phyloP scores from a whole-genome alignment of 208 protist genomes.

The Leptomonas seymouri region DNA sequence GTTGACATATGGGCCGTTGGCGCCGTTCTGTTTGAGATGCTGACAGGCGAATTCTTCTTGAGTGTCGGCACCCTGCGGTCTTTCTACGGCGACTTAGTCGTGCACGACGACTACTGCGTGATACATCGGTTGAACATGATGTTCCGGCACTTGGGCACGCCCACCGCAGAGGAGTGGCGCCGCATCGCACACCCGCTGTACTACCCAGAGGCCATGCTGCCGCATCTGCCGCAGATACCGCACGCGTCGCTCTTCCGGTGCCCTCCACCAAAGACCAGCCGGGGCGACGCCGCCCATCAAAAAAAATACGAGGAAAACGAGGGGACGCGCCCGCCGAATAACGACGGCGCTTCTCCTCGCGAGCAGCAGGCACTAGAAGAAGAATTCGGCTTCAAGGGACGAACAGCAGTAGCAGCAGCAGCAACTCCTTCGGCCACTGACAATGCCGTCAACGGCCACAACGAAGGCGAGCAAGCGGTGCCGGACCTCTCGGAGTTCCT shows the following conservation, averaged over 20 bases:
- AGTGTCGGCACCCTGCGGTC: conserved; percentile 89
- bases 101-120: conserved; percentile 58
- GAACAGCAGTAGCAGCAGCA: not conserved
- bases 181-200: conserved; percentile 95
- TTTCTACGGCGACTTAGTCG: conserved; percentile 74
- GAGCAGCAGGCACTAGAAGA: not conserved
- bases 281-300: not conserved
- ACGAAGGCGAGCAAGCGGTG: not conserved
- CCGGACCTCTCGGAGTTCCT: conserved; percentile 21
- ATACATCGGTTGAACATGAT: conserved; percentile 96
- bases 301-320: conserved; percentile 1
- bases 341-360: not conserved
- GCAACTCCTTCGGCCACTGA: not conserved
- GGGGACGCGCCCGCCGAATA: not conserved
- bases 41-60: conserved; percentile 93
- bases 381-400: not conserved
- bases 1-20: conserved; percentile 93
- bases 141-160: conserved; percentile 94
- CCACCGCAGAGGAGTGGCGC: conserved; percentile 93
- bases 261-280: not conserved
- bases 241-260: conserved; percentile 24
- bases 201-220: conserved; percentile 91
- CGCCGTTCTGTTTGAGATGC: conserved; percentile 90
- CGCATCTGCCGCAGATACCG: conserved; percentile 67
- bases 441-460: not conserved